Evolutionary conservation across 768 basidiomycete genomes (phyloP).

Genomic region (Butyriboletus loyo): DNA sequence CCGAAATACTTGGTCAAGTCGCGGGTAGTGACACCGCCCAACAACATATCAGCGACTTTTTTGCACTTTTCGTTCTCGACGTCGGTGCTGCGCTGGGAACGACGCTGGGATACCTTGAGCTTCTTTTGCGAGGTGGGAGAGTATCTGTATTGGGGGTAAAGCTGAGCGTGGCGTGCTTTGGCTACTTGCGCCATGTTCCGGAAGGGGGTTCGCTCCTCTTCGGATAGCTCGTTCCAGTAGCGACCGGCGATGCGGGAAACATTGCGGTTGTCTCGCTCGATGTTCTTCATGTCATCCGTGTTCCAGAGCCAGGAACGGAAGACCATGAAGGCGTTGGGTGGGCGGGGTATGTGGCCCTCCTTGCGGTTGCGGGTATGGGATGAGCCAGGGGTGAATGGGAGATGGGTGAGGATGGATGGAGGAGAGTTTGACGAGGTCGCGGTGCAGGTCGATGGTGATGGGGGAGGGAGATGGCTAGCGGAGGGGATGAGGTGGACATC

Average conservation of each 20-base stretch:
- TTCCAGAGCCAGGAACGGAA: constrained; percentile 69
- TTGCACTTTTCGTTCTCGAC: constrained; percentile 40
- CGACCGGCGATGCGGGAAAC: constrained; percentile 69
- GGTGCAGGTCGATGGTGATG: constrained; percentile 20
- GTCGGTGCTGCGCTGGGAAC: constrained; percentile 28
- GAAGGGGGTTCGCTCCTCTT: constrained; percentile 47
- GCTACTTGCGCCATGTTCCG: constrained; percentile 44
- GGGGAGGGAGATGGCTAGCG: constrained; percentile 5
- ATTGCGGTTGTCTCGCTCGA: constrained; percentile 69
- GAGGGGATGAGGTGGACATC: constrained; percentile 8
- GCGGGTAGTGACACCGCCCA: constrained; percentile 33
- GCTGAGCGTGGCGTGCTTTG: constrained; percentile 44
- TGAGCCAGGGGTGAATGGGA: constrained; percentile 30
- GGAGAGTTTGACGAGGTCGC: constrained; percentile 15
- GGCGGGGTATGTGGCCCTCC: constrained; percentile 63
- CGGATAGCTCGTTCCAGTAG: constrained; percentile 58
- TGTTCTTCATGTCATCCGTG: constrained; percentile 44
- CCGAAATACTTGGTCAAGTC: constrained; percentile 25
- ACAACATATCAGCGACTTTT: constrained; percentile 35
- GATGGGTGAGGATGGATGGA: constrained; percentile 22
- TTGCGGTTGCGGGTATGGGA: constrained; percentile 42
- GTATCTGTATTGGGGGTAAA: constrained; percentile 63
- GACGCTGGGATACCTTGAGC: constrained; percentile 32
- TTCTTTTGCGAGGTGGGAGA: constrained; percentile 42
- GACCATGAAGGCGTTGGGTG: constrained; percentile 84